Percentiles rank a stretch among this genome's conserved stretches.
These are phyloP conservation scores for Diaporthe batatas DNA, from an alignment of 2,329 filamentous ascomycete species.

Conservation along the genomic window DNA sequence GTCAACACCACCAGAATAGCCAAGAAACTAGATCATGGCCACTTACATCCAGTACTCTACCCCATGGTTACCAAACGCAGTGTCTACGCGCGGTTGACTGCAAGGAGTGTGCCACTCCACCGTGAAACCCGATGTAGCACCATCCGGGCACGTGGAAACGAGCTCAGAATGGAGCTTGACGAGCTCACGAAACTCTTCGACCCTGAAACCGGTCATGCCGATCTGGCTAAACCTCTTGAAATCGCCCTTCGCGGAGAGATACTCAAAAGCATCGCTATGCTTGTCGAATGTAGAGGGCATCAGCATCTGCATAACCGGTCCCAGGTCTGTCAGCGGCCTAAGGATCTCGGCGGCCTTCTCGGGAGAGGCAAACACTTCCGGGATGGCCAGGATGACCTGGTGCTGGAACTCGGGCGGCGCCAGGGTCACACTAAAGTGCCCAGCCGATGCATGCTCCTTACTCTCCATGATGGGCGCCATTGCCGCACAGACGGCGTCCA, in stretches of 20 bases:
- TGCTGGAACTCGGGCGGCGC: no score
- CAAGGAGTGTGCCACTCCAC: background rate
- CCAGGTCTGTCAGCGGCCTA: no score
- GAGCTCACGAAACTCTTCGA: background rate
- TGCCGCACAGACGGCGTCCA: no score
- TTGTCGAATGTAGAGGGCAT: constrained; percentile 6
- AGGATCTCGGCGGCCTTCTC: no score
- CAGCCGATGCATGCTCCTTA: no score
- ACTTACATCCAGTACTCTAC: background rate
- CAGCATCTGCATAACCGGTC: constrained; percentile 2
- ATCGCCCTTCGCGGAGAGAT: background rate
- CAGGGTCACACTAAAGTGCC: no score
- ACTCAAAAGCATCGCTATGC: constrained; percentile 2
- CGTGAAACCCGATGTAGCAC: background rate
- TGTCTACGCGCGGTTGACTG: background rate
- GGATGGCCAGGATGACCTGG: no score
- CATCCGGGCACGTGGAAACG: background rate
- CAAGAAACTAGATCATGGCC: background rate
- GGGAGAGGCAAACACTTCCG: no score
- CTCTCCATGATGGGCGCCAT: no score
- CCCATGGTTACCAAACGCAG: background rate
- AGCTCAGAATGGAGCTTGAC: constrained; percentile 4
- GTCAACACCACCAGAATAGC: no score
- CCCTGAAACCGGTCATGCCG: background rate
- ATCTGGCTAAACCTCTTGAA: constrained; percentile 3